These are phyloP conservation scores for Urostyla sp. DNA, from an alignment of 73 alveolate species.

Conservation along the genomic window DNA sequence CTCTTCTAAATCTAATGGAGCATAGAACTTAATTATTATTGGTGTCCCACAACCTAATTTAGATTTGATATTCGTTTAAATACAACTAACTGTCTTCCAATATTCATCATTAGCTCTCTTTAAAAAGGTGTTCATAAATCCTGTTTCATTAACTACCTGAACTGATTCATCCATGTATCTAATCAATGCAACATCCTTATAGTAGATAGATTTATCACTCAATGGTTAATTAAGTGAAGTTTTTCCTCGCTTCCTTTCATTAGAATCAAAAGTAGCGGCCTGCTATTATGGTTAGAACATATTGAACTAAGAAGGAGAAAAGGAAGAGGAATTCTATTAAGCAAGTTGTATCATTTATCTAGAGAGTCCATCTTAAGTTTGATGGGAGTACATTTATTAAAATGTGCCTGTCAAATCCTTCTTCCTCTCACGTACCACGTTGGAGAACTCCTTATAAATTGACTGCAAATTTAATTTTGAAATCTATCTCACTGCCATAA, in stretches of 20 bases:
- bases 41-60: slow-evolving; percentile 67
- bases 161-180: slow-evolving; percentile 46
- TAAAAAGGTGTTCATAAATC: slow-evolving; percentile 54
- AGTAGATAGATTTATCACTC: slow-evolving; percentile 57
- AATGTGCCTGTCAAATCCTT: slow-evolving; percentile 49
- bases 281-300: neutral
- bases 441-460: slow-evolving; percentile 45
- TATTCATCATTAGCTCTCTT: slow-evolving; percentile 60
- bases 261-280: neutral
- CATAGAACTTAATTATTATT: slow-evolving; percentile 58
- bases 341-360: too few species aligned
- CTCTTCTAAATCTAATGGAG: slow-evolving; percentile 56
- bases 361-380: too few species aligned
- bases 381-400: neutral
- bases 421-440: slow-evolving; percentile 63
- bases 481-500: slow-evolving; percentile 38
- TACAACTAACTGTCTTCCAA: slow-evolving; percentile 64
- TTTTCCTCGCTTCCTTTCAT: neutral
- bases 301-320: too few species aligned
- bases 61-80: slow-evolving; percentile 61
- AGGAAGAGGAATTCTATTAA: too few species aligned
- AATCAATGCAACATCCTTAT: slow-evolving; percentile 65
- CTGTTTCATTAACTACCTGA: slow-evolving; percentile 60
- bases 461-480: slow-evolving; percentile 52
- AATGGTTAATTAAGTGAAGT: neutral